Base-by-base conservation (phyloP, 495 filamentous ascomycete genomes). In the Cryomyces antarcticus region DNA sequence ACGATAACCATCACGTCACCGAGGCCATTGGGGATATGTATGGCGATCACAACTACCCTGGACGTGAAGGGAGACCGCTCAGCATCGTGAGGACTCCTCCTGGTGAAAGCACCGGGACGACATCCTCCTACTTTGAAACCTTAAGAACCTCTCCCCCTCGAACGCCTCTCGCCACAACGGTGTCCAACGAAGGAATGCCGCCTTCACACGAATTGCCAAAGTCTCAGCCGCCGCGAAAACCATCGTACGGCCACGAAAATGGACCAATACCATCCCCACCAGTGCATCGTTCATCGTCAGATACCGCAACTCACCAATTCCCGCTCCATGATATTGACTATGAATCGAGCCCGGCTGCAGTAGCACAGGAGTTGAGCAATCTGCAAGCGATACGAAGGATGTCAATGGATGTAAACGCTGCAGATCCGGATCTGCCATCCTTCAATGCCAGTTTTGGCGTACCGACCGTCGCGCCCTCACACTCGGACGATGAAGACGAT, bases 11-110 rank as follows among this genome's bases (percentile, higher is more conserved):
- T 66, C 89, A 97, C 73, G 88, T 95, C 57, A 97, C 89, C 33
- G 89, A 97, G 56, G 82, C 87, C 38, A 95, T 97, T 56, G 87
- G 86, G 33, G 84, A 89, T 56, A 78, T 95, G 77, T 97, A 97
- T 63, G 82, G 78, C 52, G 80, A 87, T 55, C 75, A 81, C 57
- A 77, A 84, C 53, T 73, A 81, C 50, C 42, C 41, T 13, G 60
- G 52, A 29, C 54, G 53, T 39, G 68, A 77, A 37, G 64, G 67
- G 6, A 62, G 74, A 41, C 77, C 77, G 37, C 61, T 78, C 41
- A 81, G 74, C 56, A 80, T 78, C 62, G 64, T 75, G 43, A 54
- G 65, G 30, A 70, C 72, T 2, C 70, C 75, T 13, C 62, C 67
- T 34, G 50, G 50, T 33, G 57, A 58, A 38, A 48, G 17, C 42